Conservation (phyloP, 202 grass and related monocot genomes). For the Panicum hallii region DNA sequence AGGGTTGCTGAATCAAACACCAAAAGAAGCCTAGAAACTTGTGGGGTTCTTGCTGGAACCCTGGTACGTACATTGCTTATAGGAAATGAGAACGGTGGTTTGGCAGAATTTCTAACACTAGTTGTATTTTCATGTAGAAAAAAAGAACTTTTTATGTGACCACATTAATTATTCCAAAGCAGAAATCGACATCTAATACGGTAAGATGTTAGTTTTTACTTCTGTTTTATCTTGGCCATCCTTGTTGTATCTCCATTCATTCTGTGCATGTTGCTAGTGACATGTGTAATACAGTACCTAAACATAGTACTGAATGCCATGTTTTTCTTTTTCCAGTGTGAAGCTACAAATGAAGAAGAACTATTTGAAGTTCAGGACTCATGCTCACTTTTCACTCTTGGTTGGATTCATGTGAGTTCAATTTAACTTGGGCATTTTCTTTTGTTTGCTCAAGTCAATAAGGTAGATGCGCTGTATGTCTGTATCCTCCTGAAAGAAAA, state of each 20-base stretch:
- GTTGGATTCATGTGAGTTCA: slow-evolving; percentile 99
- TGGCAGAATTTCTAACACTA: slow-evolving; percentile 50
- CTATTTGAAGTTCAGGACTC: slow-evolving; percentile 98
- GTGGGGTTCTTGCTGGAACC: slow-evolving; percentile 96
- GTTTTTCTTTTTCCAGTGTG: slow-evolving; percentile 64
- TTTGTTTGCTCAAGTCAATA: slow-evolving; percentile 43
- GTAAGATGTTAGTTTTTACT: slow-evolving; percentile 61
- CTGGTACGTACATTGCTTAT: slow-evolving; percentile 63
- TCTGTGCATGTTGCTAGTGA: slow-evolving; percentile 1
- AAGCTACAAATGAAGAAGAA: slow-evolving; percentile 99
- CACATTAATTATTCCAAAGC: slow-evolving; percentile 96
- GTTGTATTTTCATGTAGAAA: slow-evolving; percentile 77
- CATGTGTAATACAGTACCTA: slow-evolving; percentile 16
- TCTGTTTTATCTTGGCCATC: neutral
- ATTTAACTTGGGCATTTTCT: slow-evolving; percentile 35
- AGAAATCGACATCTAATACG: slow-evolving; percentile 95
- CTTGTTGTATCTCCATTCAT: slow-evolving; percentile 2
- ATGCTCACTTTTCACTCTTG: slow-evolving; percentile 92
- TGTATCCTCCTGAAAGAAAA: neutral
- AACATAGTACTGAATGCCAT: slow-evolving; percentile 29
- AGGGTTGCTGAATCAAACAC: slow-evolving; percentile 94
- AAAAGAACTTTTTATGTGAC: slow-evolving; percentile 92
- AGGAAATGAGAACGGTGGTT: slow-evolving; percentile 30
- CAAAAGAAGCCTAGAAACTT: slow-evolving; percentile 93
- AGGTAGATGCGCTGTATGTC: slow-evolving; percentile 22